Evolutionary conservation across 768 basidiomycete genomes (phyloP).

Genomic region (Bullera alba): DNA sequence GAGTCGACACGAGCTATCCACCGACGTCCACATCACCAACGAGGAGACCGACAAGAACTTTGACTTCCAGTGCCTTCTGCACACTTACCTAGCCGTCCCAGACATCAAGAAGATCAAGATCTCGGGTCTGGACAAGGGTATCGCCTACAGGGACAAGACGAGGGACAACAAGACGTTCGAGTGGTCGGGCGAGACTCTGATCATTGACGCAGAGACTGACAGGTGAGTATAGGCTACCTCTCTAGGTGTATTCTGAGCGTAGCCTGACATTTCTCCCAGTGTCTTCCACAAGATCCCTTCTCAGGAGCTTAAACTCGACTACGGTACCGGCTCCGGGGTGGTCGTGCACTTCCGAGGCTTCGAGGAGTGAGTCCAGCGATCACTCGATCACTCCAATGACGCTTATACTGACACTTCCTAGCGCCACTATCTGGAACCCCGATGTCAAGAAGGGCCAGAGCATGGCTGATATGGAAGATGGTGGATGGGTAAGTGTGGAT

Average conservation of each 20-base stretch:
- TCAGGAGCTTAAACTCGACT: conserved; percentile 37
- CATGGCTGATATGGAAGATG: conserved; percentile 82
- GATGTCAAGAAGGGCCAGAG: conserved; percentile 60
- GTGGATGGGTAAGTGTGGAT: conserved; percentile 62
- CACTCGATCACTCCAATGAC: not conserved
- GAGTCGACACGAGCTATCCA: conserved; percentile 62
- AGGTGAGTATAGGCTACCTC: conserved; percentile 17
- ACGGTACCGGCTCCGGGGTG: conserved; percentile 31
- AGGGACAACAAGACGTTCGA: conserved; percentile 50
- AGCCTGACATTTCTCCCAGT: conserved; percentile 15
- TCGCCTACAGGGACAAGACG: conserved; percentile 70
- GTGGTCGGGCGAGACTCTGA: conserved; percentile 48
- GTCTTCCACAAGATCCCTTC: conserved; percentile 37
- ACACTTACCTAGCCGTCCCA: conserved; percentile 68
- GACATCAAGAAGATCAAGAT: conserved; percentile 57
- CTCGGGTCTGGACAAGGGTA: conserved; percentile 59
- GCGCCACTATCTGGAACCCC: conserved; percentile 86
- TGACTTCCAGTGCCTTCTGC: conserved; percentile 87
- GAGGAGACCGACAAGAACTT: conserved; percentile 53
- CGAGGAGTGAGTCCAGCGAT: conserved; percentile 34
- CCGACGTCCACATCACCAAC: conserved; percentile 74
- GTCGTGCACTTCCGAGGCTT: conserved; percentile 36
- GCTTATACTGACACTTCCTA: conserved; percentile 5
- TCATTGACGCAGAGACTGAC: conserved; percentile 32
- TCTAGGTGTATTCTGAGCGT: not conserved